Evolutionary conservation across 306 rosid genomes (phyloP).

Genomic region (Citrullus mucosospermus): DNA sequence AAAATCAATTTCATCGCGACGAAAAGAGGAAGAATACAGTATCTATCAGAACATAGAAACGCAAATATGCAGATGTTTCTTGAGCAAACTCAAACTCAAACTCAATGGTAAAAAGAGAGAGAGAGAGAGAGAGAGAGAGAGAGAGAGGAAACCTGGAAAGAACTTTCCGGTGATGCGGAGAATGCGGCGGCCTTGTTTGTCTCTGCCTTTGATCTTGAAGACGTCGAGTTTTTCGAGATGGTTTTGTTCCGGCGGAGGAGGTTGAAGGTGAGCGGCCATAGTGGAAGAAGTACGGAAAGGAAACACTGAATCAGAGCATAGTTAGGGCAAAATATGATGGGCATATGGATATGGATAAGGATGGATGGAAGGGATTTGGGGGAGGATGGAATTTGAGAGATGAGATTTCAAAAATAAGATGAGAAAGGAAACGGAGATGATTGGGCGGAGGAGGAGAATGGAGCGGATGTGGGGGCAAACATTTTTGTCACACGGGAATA

Average conservation of each 20-base stretch:
- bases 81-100: neutral
- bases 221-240: slow-evolving; percentile 44
- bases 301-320: neutral
- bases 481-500: slow-evolving; percentile 20
- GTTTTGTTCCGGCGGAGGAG: slow-evolving; percentile 37
- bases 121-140: neutral
- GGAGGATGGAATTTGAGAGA: neutral
- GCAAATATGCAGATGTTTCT: neutral
- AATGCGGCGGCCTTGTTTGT: slow-evolving; percentile 64
- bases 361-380: neutral
- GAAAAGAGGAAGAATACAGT: neutral
- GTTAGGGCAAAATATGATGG: neutral
- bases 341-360: neutral
- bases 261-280: slow-evolving; percentile 19
- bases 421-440: neutral
- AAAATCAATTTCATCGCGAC: neutral
- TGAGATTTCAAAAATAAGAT: neutral
- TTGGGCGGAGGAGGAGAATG: neutral
- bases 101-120: neutral
- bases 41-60: neutral
- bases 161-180: slow-evolving; percentile 70
- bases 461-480: neutral
- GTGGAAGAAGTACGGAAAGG: neutral
- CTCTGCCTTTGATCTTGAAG: slow-evolving; percentile 73
- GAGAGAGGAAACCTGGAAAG: slow-evolving; percentile 46